A percentile compares a stretch with the other conserved stretches of the same genome.
These are phyloP conservation scores for Penicillium concentricum DNA, from an alignment of 2,329 filamentous ascomycete genomes.

Conservation along the genomic window DNA sequence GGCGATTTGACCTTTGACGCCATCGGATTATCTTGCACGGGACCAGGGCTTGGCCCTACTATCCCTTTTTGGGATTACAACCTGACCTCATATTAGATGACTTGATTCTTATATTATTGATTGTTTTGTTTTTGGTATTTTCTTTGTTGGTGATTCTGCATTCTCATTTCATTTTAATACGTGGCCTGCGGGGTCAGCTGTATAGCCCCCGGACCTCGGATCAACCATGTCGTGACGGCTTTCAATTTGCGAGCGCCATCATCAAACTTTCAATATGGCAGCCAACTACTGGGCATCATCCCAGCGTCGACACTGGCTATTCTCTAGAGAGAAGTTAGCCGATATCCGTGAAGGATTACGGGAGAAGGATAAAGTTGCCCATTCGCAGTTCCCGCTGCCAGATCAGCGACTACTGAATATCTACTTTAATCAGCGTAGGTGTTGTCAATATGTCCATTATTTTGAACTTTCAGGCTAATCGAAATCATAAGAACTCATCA, in stretches of 20 bases:
- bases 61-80: conserved; percentile 28
- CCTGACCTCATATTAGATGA: conserved; percentile 1
- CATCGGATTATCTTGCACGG: conserved; percentile 29
- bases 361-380: conserved; percentile 70
- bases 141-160: neutral
- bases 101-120: neutral
- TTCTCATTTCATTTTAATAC: conserved; percentile 8
- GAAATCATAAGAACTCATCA: conserved; percentile 60
- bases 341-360: conserved; percentile 74
- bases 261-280: conserved; percentile 60
- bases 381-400: conserved; percentile 78
- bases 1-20: conserved; percentile 36
- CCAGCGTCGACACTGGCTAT: conserved; percentile 86
- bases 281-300: conserved; percentile 97
- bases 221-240: conserved; percentile 8
- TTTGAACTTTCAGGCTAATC: conserved; percentile 1
- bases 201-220: conserved; percentile 6
- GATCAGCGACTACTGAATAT: conserved; percentile 81
- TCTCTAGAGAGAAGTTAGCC: conserved; percentile 76
- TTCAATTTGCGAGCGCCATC: neutral
- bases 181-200: conserved; percentile 7
- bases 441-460: neutral
- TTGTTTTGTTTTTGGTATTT: neutral
- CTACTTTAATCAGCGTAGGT: conserved; percentile 84
- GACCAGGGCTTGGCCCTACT: conserved; percentile 34